Conservation (phyloP, 2,329 filamentous ascomycete species). For the Teratosphaeria viscida region DNA sequence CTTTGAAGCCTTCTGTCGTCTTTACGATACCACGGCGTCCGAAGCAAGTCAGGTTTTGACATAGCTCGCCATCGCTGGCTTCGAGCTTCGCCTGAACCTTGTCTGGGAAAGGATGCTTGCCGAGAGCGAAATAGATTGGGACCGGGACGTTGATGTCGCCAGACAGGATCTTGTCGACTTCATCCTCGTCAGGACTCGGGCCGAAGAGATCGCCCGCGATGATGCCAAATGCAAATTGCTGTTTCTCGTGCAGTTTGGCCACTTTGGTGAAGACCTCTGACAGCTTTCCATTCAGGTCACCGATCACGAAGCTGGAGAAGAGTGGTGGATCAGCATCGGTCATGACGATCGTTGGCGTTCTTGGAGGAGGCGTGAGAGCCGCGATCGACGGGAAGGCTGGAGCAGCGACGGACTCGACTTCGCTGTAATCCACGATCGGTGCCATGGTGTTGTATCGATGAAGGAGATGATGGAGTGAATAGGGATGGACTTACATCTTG, state of each 20-base stretch:
- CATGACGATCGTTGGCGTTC: slow-evolving; percentile 1
- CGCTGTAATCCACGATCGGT: not conserved
- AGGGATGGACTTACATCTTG: slow-evolving; percentile 39
- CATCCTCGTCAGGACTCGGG: slow-evolving; percentile 39
- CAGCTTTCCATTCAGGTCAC: slow-evolving; percentile 71
- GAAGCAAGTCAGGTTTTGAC: slow-evolving; percentile 82
- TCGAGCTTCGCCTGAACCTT: slow-evolving; percentile 63
- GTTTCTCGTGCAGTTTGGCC: slow-evolving; percentile 69
- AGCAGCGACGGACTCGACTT: not conserved
- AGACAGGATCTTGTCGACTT: slow-evolving; percentile 47
- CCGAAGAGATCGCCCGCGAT: slow-evolving; percentile 75
- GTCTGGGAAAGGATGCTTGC: slow-evolving; percentile 59
- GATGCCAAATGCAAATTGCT: slow-evolving; percentile 77
- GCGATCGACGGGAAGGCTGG: not conserved
- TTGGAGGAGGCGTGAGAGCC: not conserved
- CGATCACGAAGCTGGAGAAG: slow-evolving; percentile 60
- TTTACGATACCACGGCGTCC: slow-evolving; percentile 81
- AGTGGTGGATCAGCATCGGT: not conserved
- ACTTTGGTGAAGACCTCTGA: slow-evolving; percentile 70
- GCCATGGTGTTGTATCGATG: not conserved
- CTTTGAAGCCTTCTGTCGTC: slow-evolving; percentile 77
- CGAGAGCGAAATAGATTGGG: slow-evolving; percentile 84
- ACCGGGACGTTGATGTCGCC: slow-evolving; percentile 67
- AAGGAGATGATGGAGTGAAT: not conserved
- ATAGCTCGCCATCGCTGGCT: slow-evolving; percentile 59